A percentile compares a stretch with the other conserved stretches of the same genome.
These are phyloP conservation scores for Plantago coronopus DNA, from an alignment of 305 asterid species.

Conservation along the genomic window DNA sequence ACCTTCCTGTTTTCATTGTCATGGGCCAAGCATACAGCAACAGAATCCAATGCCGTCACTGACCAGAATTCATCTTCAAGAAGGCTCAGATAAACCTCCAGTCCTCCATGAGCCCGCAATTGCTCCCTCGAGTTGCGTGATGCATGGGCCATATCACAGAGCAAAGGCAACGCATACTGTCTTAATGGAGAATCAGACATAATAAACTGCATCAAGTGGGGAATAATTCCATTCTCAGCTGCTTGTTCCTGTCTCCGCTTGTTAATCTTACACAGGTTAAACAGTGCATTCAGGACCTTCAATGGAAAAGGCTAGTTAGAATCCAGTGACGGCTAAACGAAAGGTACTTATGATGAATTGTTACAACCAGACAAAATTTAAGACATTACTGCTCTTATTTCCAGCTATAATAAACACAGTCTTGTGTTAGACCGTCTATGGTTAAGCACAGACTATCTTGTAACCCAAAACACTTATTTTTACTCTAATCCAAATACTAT, in stretches of 20 bases:
- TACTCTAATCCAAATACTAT: neutral
- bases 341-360: neutral
- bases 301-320: conserved; percentile 35
- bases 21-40: conserved; percentile 96
- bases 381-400: neutral
- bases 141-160: conserved; percentile 99
- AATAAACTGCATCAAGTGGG: conserved; percentile 89
- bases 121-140: conserved; percentile 98
- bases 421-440: too few relatives aligned
- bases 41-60: conserved; percentile 96
- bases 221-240: conserved; percentile 98
- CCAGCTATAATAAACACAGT: too few relatives aligned
- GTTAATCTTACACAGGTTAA: conserved; percentile 98
- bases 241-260: conserved; percentile 99
- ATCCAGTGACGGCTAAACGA: conserved; percentile 18
- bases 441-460: too few relatives aligned
- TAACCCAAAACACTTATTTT: too few relatives aligned
- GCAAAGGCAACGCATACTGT: conserved; percentile 89
- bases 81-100: conserved; percentile 92
- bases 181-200: conserved; percentile 87
- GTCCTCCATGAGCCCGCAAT: conserved; percentile 96
- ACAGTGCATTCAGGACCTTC: conserved; percentile 90
- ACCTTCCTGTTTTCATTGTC: conserved; percentile 93
- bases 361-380: too few relatives aligned
- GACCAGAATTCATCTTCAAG: conserved; percentile 95